Evolutionary conservation across 345 rosid species (phyloP), one percentile per base, ranked within the genome.

Genomic region (Excoecaria agallocha): DNA sequence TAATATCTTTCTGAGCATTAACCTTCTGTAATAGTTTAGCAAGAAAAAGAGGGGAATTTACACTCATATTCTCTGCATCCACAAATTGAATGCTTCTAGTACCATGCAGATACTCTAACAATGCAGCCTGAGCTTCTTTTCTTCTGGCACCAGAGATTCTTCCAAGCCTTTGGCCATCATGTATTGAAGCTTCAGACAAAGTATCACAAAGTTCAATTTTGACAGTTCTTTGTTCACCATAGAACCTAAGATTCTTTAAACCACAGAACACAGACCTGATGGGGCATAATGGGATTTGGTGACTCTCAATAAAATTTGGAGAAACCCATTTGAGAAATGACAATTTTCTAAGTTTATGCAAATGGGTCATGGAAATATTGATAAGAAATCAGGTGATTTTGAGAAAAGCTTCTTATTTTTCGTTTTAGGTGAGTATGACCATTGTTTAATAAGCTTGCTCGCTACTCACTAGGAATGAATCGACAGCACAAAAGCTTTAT

Each of bases 61-160:
- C 86, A 80, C 96, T 87, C 72, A 89, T 81, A 66, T 80, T 77
- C 84, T 94, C 97, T 13, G 96, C 94, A 82, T 86, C 93, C 63
- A 48, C 38, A 68, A 86, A 86, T 52, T 74, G 85, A 51, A 92
- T 82, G 81, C 71, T 76, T 76, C 97, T 86, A 75, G 91, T 92
- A 49, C 55, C 57, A 75, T 89, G 87, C 81, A 94, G 78, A 81
- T 90, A 94, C 46, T 94, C 96, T 52, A 83, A 59, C 25, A 94
- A 80, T 45, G 96, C 94, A 70, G 86, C 85, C 79, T 89, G 89
- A 35, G 92, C 93, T 67, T 81, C 78, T 78, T 75, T 81, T 66
- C 3, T 11, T 3, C 16, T 10, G 52, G 17, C 52, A 49, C 3
- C 16, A 7, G 52, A 9, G 4, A 45, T 45, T 45, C 11, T 6